These are phyloP conservation scores for Saccharomycopsis lassenensis DNA, from an alignment of 805 yeast genomes.

Conservation along the genomic window DNA sequence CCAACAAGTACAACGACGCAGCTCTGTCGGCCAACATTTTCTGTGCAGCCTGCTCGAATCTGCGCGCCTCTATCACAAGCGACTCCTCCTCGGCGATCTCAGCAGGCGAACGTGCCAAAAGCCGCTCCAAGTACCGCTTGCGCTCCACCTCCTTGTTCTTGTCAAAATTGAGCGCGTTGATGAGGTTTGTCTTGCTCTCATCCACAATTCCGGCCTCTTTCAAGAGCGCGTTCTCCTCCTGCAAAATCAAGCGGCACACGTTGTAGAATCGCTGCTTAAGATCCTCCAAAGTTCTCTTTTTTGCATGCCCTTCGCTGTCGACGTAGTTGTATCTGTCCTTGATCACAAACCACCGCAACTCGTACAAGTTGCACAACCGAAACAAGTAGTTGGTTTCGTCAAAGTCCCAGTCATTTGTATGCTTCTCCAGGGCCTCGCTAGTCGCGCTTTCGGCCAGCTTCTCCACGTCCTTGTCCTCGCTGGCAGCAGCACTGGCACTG, in stretches of 20 bases:
- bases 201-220: slow-evolving; percentile 22
- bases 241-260: slow-evolving; percentile 47
- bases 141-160: slow-evolving; percentile 66
- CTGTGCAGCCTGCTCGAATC: slow-evolving; percentile 86
- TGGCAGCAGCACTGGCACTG: slow-evolving; percentile 26
- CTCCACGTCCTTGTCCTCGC: no score
- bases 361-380: slow-evolving; percentile 47
- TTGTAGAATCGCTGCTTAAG: slow-evolving; percentile 72
- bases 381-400: slow-evolving; percentile 76
- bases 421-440: no score
- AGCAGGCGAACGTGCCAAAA: slow-evolving; percentile 80
- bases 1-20: slow-evolving; percentile 63
- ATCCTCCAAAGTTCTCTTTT: slow-evolving; percentile 54
- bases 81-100: slow-evolving; percentile 98
- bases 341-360: slow-evolving; percentile 51
- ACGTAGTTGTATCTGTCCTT: slow-evolving; percentile 42
- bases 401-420: slow-evolving; percentile 55
- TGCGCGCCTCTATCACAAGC: slow-evolving; percentile 80
- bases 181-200: slow-evolving; percentile 35
- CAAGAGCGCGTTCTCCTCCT: slow-evolving; percentile 24
- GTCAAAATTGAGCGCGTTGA: slow-evolving; percentile 56
- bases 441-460: no score
- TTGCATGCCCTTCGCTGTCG: slow-evolving; percentile 8
- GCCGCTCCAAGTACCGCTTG: slow-evolving; percentile 65
- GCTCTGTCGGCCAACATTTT: slow-evolving; percentile 78